Base-by-base conservation (phyloP, 139 green algal genomes). In the Coelastrella sp. region DNA sequence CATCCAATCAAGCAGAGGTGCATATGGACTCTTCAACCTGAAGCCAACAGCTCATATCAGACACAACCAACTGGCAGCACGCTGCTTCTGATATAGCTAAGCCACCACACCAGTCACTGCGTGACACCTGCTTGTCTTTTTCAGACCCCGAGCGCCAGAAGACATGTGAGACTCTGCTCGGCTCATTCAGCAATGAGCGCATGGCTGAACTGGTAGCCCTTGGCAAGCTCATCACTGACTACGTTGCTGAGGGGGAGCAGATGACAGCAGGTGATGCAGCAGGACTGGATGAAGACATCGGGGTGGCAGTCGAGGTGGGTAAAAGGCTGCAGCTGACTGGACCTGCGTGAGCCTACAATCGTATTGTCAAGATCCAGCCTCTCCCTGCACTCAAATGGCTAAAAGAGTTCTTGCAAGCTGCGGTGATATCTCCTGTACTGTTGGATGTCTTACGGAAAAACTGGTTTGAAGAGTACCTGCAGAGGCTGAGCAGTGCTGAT, bases 151-250 rank as follows among this genome's bases (percentile, higher is more conserved):
- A 93, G 83, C 87, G 92, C 70, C 90, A 94, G 85, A 72, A 78
- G 4, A 88, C 93, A 88, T 90, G 63, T 61, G 76, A 57, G 27
- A 27, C 9, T 80, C 87, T 94, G 87, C 87, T 92, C 59, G 90
- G 92, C 61, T n/a, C 14, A 58, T 57, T 88, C 66, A 87, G 88
- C 11, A 90, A 94, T 84, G 96, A 99, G 86, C 94, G 94, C 75
- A 99, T 99, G 92, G 95, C 95, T 10, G 78, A 97, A 88, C 94
- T 99, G 78, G 95, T 99, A 82, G 96, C 95, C 5, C 87, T 99
- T 7, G 95, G 96, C 82, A 99, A 98, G 91, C 91, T 97, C n/a
- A 99, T 99, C 85, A 98, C 93, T 5, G 98, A 99, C 93, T 99
- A 89, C 65, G 92, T 92, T 66, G 73, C 90, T 0, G 94, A 96